A percentile compares a stretch with the other conserved stretches of the same genome.
Conservation (phyloP, 164 flowering plant genomes). For the Nymphaea thermarum region DNA sequence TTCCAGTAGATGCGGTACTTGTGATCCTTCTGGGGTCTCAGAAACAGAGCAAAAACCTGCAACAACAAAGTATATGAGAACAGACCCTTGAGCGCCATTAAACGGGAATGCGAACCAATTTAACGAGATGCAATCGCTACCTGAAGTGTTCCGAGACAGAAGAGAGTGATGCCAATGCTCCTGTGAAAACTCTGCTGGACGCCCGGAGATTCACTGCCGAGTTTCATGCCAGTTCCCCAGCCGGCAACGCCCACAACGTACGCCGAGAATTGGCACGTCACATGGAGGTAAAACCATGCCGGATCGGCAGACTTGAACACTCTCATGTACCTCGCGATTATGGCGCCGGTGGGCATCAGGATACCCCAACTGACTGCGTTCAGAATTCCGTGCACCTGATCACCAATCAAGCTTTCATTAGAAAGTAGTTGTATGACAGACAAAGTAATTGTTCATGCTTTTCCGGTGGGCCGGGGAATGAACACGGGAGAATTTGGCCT, state of each 20-base stretch:
- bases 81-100: neutral
- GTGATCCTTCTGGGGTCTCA: constrained; percentile 81
- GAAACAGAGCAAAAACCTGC: constrained; percentile 65
- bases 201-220: constrained; percentile 17
- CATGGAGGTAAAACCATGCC: constrained; percentile 28
- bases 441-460: too few relatives aligned
- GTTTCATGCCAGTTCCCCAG: constrained; percentile 26
- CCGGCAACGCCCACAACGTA: constrained; percentile 26
- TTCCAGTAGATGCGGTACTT: constrained; percentile 72
- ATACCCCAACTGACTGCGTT: constrained; percentile 78
- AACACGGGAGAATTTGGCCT: too few relatives aligned
- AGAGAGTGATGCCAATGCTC: constrained; percentile 22
- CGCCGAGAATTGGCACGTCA: constrained; percentile 21
- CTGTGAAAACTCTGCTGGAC: constrained; percentile 16
- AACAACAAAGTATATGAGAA: neutral
- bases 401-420: neutral
- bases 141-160: constrained; percentile 22
- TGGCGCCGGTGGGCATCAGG: constrained; percentile 64
- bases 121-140: constrained; percentile 3
- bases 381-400: constrained; percentile 71
- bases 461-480: too few relatives aligned
- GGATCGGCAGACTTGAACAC: constrained; percentile 56
- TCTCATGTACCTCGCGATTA: constrained; percentile 74
- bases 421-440: neutral
- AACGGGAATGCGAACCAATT: neutral